Evolutionary conservation across 2,329 filamentous ascomycete genomes (phyloP).

Genomic region (Chaetomiaceae sp.): DNA sequence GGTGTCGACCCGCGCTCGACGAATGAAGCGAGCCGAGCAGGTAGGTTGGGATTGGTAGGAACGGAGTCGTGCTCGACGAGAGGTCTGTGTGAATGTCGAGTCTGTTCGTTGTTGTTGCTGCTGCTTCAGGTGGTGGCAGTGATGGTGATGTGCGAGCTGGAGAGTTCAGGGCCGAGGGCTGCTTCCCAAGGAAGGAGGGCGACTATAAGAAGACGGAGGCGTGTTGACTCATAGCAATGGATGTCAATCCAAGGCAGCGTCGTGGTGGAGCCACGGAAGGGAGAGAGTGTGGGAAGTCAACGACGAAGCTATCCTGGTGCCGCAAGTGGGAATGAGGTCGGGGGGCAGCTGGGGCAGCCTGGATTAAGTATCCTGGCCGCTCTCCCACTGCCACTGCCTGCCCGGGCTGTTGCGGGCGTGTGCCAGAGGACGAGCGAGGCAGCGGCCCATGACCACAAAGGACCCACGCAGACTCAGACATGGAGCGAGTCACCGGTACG

Average conservation of each 20-base stretch:
- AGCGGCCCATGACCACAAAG: conserved; percentile 27
- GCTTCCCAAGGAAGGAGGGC: conserved; percentile 13
- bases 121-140: conserved; percentile 7
- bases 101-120: conserved; percentile 5
- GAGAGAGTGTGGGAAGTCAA: conserved; percentile 20
- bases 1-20: not conserved
- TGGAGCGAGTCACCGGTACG: conserved; percentile 20
- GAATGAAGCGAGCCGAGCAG: not conserved
- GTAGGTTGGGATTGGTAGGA: not conserved
- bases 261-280: conserved; percentile 14
- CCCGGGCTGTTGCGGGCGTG: conserved; percentile 17
- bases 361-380: conserved; percentile 22
- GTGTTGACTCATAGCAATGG: conserved; percentile 22
- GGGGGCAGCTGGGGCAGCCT: conserved; percentile 22
- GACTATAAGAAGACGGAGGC: conserved; percentile 21
- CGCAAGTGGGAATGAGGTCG: conserved; percentile 18
- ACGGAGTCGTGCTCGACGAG: not conserved
- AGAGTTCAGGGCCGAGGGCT: conserved; percentile 7
- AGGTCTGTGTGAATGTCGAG: not conserved
- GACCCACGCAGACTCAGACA: conserved; percentile 24
- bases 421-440: conserved; percentile 16
- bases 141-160: not conserved
- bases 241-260: conserved; percentile 13
- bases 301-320: conserved; percentile 19
- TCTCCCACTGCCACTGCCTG: conserved; percentile 5